A percentile compares a stretch with the other conserved stretches of the same genome.
These are phyloP conservation scores for Leccinum truebloodii DNA, from an alignment of 768 basidiomycete genomes.

Conservation along the genomic window DNA sequence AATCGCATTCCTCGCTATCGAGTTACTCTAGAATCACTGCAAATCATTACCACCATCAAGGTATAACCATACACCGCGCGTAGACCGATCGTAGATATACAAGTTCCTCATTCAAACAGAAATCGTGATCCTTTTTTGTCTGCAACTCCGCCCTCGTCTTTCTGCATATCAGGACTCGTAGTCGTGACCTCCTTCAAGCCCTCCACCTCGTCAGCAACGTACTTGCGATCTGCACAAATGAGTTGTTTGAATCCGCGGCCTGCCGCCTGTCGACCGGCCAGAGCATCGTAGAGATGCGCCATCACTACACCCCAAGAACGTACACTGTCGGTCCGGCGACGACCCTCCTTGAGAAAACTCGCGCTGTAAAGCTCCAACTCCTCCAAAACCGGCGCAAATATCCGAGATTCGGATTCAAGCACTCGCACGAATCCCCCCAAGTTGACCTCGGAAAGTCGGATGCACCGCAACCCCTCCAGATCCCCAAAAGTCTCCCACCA, in stretches of 20 bases:
- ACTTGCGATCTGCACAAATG: constrained; percentile 11
- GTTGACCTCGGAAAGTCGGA: constrained; percentile 9
- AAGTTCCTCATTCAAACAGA: background rate
- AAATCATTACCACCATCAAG: background rate
- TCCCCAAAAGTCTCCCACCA: constrained; percentile 21
- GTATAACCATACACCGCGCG: background rate
- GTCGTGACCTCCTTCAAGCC: constrained; percentile 5
- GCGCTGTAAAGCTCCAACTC: constrained; percentile 11
- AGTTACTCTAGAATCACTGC: background rate
- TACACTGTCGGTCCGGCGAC: background rate
- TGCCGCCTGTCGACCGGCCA: constrained; percentile 12
- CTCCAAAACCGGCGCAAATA: constrained; percentile 20
- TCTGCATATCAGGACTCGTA: background rate
- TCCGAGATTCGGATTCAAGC: constrained; percentile 4
- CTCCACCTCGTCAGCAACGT: constrained; percentile 7
- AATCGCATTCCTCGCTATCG: constrained; percentile 26
- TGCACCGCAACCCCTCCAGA: constrained; percentile 14
- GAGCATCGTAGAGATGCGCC: constrained; percentile 19
- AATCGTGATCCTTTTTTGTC: background rate
- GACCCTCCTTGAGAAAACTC: constrained; percentile 14
- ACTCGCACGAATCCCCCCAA: constrained; percentile 11
- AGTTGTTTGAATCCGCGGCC: constrained; percentile 18
- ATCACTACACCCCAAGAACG: constrained; percentile 8
- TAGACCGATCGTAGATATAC: background rate
- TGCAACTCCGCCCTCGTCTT: background rate